Evolutionary conservation across 106 monocot genomes (phyloP), one percentile per base, ranked within the genome.

Genomic region (Xerophyta viscosa): DNA sequence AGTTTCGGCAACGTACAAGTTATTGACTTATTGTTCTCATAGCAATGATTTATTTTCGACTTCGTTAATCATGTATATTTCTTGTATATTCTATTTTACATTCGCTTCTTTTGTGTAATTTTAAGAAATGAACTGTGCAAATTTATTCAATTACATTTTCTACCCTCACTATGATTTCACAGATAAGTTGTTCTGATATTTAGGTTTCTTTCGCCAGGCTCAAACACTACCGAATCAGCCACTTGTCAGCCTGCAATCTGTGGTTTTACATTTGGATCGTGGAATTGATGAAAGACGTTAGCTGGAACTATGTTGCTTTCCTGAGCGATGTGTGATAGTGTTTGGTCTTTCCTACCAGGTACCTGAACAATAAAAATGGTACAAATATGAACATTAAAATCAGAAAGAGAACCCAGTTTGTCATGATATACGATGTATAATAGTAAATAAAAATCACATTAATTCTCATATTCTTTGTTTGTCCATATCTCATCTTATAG

Each of bases 181-280:
- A 46, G 46, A 19, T 18, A 18, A 18, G 46, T 14, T 3, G 18
- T 2, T 46, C 20, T 46, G n/a, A 46, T 46, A 44, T 17, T 14
- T 8, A 31, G 19, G 31, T 54, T n/a, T 55, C 26, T 0, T 41
- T 31, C 31, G 22, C 31, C 48, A 1, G 19, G 57, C 24, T 62
- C 27, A 9, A 23, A 4, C 24, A 64, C 51, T 53, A 41, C 21
- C 24, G 24, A 61, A 13, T 65, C 72, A 73, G 33, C 58, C 77
- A 6, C n/a, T 56, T 41, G 25, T 59, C 14, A 69, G 72, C 6
- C 86, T 67, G 86, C 80, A 33, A 86, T 76, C 2, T 58, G 77
- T 13, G 86, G 86, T 8, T 86, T 86, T 26, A 48, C 70, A 20
- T n/a, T 46, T 86, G 66, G 86, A 80, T 4, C 86, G 86, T 10